These are phyloP conservation scores for Colletotrichum navitas DNA, from an alignment of 2,329 filamentous ascomycete genomes.

Conservation along the genomic window DNA sequence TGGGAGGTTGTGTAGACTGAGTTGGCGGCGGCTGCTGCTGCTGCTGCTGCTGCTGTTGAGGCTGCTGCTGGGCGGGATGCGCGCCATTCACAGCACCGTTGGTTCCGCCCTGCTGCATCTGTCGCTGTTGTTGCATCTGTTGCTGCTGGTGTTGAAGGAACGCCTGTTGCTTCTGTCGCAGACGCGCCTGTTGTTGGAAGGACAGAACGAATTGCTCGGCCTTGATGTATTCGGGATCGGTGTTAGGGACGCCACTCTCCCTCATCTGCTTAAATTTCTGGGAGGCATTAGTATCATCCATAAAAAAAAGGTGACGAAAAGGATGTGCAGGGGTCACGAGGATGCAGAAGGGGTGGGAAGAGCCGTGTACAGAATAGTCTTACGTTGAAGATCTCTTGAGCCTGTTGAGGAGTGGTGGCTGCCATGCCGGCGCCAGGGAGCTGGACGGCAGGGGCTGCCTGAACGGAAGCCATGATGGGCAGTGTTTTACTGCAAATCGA, in stretches of 20 bases:
- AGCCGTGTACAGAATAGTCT: slow-evolving; percentile 46
- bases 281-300: slow-evolving; percentile 26
- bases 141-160: slow-evolving; percentile 56
- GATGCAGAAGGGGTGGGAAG: neutral
- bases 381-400: slow-evolving; percentile 81
- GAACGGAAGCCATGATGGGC: slow-evolving; percentile 80
- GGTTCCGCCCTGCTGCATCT: slow-evolving; percentile 64
- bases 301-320: neutral
- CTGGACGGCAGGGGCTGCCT: slow-evolving; percentile 77
- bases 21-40: slow-evolving; percentile 51
- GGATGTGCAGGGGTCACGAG: slow-evolving; percentile 16
- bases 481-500: slow-evolving; percentile 33
- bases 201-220: slow-evolving; percentile 79
- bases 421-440: slow-evolving; percentile 72
- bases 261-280: slow-evolving; percentile 94
- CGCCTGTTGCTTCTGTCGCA: slow-evolving; percentile 62
- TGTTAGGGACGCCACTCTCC: slow-evolving; percentile 81
- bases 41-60: slow-evolving; percentile 56
- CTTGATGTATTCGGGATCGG: slow-evolving; percentile 90
- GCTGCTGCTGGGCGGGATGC: slow-evolving; percentile 56
- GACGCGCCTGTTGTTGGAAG: slow-evolving; percentile 75
- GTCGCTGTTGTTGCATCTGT: slow-evolving; percentile 64
- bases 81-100: slow-evolving; percentile 69
- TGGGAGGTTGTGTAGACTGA: slow-evolving; percentile 53
- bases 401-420: slow-evolving; percentile 80